Base-by-base conservation (phyloP, 164 flowering plant species). In the Malania oleifera region DNA sequence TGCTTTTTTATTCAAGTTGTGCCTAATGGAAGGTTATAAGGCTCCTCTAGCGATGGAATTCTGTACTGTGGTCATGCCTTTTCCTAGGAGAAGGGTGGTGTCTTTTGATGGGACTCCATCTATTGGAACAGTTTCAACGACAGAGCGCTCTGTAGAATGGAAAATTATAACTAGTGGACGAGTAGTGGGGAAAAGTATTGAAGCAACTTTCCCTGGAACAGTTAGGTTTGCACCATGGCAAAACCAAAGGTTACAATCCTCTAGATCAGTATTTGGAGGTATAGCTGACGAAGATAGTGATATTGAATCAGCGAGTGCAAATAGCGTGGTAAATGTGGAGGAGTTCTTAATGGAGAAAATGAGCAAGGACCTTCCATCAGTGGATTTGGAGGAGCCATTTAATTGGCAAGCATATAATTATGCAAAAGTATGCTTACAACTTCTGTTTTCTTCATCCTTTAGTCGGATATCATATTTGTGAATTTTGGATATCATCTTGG, bases 181-280 rank as follows among this genome's bases (percentile, higher is more conserved):
- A 15, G 80, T 81, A 57, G 58, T 80, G 19, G 97, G 97, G 27
- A 95, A 80, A 80, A 83, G 91, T 72, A 65, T 91, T 53, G 98
- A 95, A 72, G 96, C 97, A 64, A 95, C 88, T 50, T 95, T 95
- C 71, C 82, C 99, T 22, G 99, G 99, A 65, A 85, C 98, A 59
- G 72, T 95, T 56, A 83, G 61, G 70, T 95, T 95, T 79, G 84
- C 93, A 43, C 86, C 91, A 52, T 78, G 76, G 82, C 77, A 82
- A 55, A 72, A 50, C 48, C 86, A 76, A 65, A 80, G 76, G 56
- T 43, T 57, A 37, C 57, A 62, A 23, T 71, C 79, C 40, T 77
- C 75, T 55, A 77, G 59, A 28, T 66, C 78, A 60, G 54, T 50
- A 20, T 61, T 56, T 56, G 87, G 73, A 59, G 57, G 61, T 64